A percentile compares a stretch with the other conserved stretches of the same genome.
phyloP scores from a whole-genome alignment of 495 filamentous ascomycete species.

The Hyaloscypha finlandica region DNA sequence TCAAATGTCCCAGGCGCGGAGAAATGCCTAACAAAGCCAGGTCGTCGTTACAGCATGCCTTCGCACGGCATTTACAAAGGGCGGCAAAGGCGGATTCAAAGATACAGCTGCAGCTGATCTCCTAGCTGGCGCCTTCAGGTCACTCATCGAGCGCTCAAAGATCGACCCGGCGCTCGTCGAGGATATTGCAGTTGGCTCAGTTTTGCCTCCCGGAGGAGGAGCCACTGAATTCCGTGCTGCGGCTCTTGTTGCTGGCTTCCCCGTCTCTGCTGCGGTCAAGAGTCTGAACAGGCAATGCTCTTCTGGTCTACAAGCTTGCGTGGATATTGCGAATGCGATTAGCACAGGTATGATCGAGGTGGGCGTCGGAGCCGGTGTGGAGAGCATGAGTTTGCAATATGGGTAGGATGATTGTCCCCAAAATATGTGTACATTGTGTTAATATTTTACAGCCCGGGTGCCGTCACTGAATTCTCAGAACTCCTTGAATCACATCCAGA shows the following conservation, averaged over 20 bases:
- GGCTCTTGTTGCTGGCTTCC: constrained; percentile 87
- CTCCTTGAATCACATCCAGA: constrained; percentile 82
- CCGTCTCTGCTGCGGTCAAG: constrained; percentile 78
- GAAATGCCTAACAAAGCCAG: constrained; percentile 37
- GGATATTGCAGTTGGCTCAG: constrained; percentile 89
- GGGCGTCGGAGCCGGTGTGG: constrained; percentile 94
- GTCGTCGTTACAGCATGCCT: constrained; percentile 92
- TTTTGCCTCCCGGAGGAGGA: constrained; percentile 89
- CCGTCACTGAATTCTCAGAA: constrained; percentile 93
- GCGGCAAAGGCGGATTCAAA: constrained; percentile 92
- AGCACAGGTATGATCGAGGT: constrained; percentile 89
- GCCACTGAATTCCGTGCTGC: constrained; percentile 97
- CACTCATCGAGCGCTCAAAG: constrained; percentile 76
- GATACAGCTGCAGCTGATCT: constrained; percentile 87
- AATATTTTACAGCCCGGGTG: constrained; percentile 60
- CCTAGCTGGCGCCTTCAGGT: constrained; percentile 74
- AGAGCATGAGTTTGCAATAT: constrained; percentile 94
- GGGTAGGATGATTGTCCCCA: constrained; percentile 50
- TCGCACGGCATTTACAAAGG: constrained; percentile 89
- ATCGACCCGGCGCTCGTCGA: constrained; percentile 85
- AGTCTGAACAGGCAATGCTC: constrained; percentile 90
- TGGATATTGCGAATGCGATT: constrained; percentile 92
- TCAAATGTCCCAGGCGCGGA: background rate
- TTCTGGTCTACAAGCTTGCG: constrained; percentile 83
- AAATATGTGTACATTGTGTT: constrained; percentile 5